Percentiles rank a stretch among this genome's conserved stretches.
Evolutionary conservation across 176 grass and related monocot species (phyloP).

Genomic region (Phragmites australis): DNA sequence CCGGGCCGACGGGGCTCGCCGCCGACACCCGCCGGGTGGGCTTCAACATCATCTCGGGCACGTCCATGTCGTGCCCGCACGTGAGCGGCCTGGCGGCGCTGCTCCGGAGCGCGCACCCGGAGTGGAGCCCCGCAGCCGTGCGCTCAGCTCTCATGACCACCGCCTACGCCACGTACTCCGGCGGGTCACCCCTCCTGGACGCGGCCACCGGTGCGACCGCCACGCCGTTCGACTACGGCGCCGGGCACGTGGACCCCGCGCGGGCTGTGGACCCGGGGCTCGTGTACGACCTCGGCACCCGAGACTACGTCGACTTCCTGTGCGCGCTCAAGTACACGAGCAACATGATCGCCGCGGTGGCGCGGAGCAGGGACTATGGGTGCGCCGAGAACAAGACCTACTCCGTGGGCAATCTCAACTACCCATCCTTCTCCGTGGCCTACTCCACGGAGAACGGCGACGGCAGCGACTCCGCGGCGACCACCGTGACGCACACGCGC

Average conservation of each 20-base stretch:
- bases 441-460: slow-evolving; percentile 62
- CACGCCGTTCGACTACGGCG: slow-evolving; percentile 83
- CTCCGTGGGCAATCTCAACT: slow-evolving; percentile 65
- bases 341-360: slow-evolving; percentile 67
- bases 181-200: slow-evolving; percentile 51
- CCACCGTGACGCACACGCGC: slow-evolving; percentile 62
- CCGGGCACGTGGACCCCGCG: slow-evolving; percentile 70
- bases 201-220: slow-evolving; percentile 58
- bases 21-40: slow-evolving; percentile 56
- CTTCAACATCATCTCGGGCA: slow-evolving; percentile 94
- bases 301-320: slow-evolving; percentile 85
- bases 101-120: slow-evolving; percentile 58
- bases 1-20: slow-evolving; percentile 65
- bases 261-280: slow-evolving; percentile 67
- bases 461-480: background rate
- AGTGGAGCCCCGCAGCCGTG: slow-evolving; percentile 80
- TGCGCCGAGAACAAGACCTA: slow-evolving; percentile 58
- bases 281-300: slow-evolving; percentile 57
- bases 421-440: slow-evolving; percentile 74
- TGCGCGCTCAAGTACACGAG: slow-evolving; percentile 83
- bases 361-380: slow-evolving; percentile 36
- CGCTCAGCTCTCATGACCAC: slow-evolving; percentile 94
- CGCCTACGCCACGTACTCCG: slow-evolving; percentile 62
- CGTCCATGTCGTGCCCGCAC: slow-evolving; percentile 93
- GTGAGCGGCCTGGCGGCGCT: slow-evolving; percentile 77